Conservation (phyloP, 2,329 filamentous ascomycete genomes). For the Monosporascus sp. region DNA sequence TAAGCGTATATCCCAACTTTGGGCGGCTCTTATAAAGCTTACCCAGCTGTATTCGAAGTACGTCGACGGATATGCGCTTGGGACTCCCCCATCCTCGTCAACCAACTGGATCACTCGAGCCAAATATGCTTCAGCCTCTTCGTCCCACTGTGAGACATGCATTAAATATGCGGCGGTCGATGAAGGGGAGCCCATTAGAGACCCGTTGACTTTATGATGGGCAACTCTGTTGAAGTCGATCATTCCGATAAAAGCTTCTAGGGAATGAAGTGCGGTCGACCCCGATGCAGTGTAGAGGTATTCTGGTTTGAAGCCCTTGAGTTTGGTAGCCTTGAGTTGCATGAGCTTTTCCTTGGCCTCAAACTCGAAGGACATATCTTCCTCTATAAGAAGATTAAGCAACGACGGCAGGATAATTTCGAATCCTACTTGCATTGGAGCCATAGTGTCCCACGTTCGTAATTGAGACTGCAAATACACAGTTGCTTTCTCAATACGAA, state of each 20-base stretch:
- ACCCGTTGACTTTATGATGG: slow-evolving; percentile 27
- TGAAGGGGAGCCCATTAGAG: slow-evolving; percentile 33
- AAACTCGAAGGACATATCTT: slow-evolving; percentile 24
- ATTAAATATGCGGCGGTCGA: slow-evolving; percentile 30
- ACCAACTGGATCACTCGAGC: slow-evolving; percentile 10
- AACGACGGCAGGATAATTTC: slow-evolving; percentile 29
- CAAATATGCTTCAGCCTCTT: slow-evolving; percentile 14
- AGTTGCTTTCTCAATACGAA: slow-evolving; percentile 13
- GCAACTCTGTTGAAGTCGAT: slow-evolving; percentile 31
- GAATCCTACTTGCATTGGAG: slow-evolving; percentile 27
- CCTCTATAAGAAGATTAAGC: slow-evolving; percentile 21
- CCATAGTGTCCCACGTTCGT: slow-evolving; percentile 23
- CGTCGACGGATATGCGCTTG: slow-evolving; percentile 15
- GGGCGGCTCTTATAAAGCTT: background rate
- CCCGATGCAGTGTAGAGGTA: slow-evolving; percentile 22
- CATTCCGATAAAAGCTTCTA: slow-evolving; percentile 33
- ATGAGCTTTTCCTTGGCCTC: slow-evolving; percentile 14
- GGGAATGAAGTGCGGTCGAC: slow-evolving; percentile 29
- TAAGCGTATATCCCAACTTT: background rate
- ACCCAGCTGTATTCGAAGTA: slow-evolving; percentile 16
- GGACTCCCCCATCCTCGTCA: slow-evolving; percentile 13
- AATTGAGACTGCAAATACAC: slow-evolving; percentile 16
- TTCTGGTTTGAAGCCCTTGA: slow-evolving; percentile 22
- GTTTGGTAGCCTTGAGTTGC: slow-evolving; percentile 20
- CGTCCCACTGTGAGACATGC: slow-evolving; percentile 15